Conservation (phyloP, 2,329 filamentous ascomycete species). For the Verruconis gallopava region DNA sequence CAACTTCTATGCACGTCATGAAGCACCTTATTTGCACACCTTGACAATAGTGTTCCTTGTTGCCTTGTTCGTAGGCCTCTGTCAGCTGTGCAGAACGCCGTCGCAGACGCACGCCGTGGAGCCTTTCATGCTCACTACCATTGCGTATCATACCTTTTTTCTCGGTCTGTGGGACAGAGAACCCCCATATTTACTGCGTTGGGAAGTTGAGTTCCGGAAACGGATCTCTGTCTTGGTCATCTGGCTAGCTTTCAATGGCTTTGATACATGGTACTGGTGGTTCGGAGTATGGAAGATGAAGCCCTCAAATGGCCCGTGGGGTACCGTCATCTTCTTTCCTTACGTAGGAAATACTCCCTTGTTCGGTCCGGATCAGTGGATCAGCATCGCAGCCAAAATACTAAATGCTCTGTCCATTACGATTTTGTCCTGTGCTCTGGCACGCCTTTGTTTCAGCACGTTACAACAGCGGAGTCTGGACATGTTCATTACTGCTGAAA, state of each 20-base stretch:
- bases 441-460: conserved; percentile 1
- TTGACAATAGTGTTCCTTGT: conserved; percentile 11
- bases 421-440: background rate
- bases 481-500: background rate
- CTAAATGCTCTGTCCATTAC: background rate
- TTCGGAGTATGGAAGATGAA: conserved; percentile 8
- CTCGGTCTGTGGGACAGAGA: conserved; percentile 5
- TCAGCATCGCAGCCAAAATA: conserved; percentile 3
- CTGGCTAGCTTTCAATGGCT: conserved; percentile 8
- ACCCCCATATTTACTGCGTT: conserved; percentile 5
- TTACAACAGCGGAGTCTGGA: background rate
- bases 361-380: conserved; percentile 1
- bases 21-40: conserved; percentile 10
- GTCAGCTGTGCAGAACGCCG: conserved; percentile 2
- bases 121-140: conserved; percentile 10
- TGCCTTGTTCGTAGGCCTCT: conserved; percentile 10
- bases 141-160: conserved; percentile 7
- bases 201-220: conserved; percentile 7
- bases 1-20: conserved; percentile 9
- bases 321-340: conserved; percentile 8
- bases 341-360: conserved; percentile 1
- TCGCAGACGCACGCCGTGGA: conserved; percentile 9
- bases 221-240: conserved; percentile 4
- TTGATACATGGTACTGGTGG: conserved; percentile 11
- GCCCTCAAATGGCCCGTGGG: conserved; percentile 2